These are phyloP conservation scores for Aspergillus felis DNA, from an alignment of 2,329 filamentous ascomycete species.

Conservation along the genomic window DNA sequence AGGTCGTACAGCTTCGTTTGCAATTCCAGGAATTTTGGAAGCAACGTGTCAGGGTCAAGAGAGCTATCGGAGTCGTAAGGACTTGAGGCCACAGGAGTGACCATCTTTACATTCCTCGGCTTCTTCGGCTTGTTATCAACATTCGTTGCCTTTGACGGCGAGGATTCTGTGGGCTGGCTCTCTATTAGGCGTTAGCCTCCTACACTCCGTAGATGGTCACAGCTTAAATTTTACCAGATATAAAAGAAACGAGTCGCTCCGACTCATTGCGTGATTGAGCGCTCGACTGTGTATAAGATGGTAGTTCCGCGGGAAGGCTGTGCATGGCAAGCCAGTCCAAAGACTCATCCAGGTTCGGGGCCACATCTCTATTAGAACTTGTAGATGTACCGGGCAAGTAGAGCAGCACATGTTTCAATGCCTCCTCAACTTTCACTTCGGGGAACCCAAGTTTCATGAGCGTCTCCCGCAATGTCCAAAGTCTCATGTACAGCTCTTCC, in stretches of 20 bases:
- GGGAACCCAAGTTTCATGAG: conserved; percentile 68
- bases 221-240: conserved; percentile 28
- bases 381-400: conserved; percentile 60
- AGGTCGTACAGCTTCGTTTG: conserved; percentile 65
- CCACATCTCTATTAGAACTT: conserved; percentile 55
- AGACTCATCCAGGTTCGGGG: conserved; percentile 84
- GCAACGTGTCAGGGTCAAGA: conserved; percentile 69
- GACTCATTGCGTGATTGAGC: conserved; percentile 25
- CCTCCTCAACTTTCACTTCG: conserved; percentile 58
- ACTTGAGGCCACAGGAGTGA: conserved; percentile 17
- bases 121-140: conserved; percentile 22
- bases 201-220: conserved; percentile 8
- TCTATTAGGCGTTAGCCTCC: conserved; percentile 29
- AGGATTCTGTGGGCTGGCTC: conserved; percentile 25
- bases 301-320: conserved; percentile 64
- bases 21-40: conserved; percentile 72
- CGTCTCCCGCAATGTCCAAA: conserved; percentile 80
- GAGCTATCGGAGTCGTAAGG: conserved; percentile 56
- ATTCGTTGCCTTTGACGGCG: conserved; percentile 20
- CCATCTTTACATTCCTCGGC: conserved; percentile 24
- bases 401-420: conserved; percentile 62
- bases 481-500: conserved; percentile 71
- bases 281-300: conserved; percentile 59
- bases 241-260: conserved; percentile 33
- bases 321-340: conserved; percentile 87